Base-by-base conservation (phyloP, 78 protist genomes). In the Dictyostelium capitatum region DNA sequence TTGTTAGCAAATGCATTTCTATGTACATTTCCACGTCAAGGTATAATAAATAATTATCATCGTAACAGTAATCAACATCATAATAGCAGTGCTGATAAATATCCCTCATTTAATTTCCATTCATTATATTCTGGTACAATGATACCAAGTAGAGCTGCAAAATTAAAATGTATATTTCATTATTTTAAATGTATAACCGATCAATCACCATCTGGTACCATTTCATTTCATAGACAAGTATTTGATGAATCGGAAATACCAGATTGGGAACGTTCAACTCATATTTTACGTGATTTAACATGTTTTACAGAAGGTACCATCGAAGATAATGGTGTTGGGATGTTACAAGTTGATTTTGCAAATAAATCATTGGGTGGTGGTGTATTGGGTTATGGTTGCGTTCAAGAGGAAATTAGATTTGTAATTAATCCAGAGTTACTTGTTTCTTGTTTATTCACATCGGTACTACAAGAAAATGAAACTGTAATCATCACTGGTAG, bases 321-420 rank as follows among this genome's bases (percentile, higher is more conserved):
- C 14, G 96, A 93, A 56, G 96, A 93, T 20, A 37, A 80, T 64
- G 89, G 83, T 14, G n/a, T 70, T 20, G 89, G 87, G 12, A 41
- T 46, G 37, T 43, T 91, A 65, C 96, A 95, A 37, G 89, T 96
- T 3, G 98, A 97, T 70, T 97, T 97, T 78, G 98, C 98, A 28
- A 97, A 97, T 51, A 83, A 92, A 48, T 23, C 72, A 19, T 70
- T 96, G 37, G 98, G 98, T 50, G 98, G 98, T 46, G 98, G 98
- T 19, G 98, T 91, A 15, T 51, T 97, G 5, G 91, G 97, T 28
- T 74, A 95, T 82, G 98, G 98, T 10, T 80, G 92, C 15, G 97
- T 96, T 19, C 98, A 97, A 69, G 98, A 97, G 73, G 98, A 97
- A 73, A 95, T 96, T 80, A 65, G 96, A 74, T 96, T 97, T 72